Conservation (phyloP, 2,329 filamentous ascomycete species). For the Arthrobotrys iridis region DNA sequence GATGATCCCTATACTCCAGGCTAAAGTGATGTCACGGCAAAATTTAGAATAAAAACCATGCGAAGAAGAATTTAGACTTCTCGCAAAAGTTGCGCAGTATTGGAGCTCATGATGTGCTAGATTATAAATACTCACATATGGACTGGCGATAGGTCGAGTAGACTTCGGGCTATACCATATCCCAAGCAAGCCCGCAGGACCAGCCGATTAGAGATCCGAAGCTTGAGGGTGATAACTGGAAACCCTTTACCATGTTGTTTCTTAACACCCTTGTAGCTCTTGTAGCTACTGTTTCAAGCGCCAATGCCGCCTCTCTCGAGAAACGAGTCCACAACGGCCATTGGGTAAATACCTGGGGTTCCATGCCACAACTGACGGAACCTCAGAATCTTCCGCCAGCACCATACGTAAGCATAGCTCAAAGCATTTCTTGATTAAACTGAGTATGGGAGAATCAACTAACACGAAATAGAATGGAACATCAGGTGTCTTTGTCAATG, state of each 20-base stretch:
- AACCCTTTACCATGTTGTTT: slow-evolving; percentile 28
- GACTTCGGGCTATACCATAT: not conserved
- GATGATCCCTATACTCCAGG: slow-evolving; percentile 23
- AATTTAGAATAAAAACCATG: slow-evolving; percentile 21
- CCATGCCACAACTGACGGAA: slow-evolving; percentile 74
- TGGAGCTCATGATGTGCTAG: not conserved
- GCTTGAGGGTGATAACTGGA: not conserved
- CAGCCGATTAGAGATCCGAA: not conserved
- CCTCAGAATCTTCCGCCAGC: slow-evolving; percentile 70
- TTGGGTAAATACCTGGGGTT: slow-evolving; percentile 73
- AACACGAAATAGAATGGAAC: slow-evolving; percentile 57
- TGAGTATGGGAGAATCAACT: not conserved
- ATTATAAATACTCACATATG: slow-evolving; percentile 14
- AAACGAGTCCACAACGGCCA: slow-evolving; percentile 59
- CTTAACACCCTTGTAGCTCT: slow-evolving; percentile 32
- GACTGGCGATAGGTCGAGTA: not conserved
- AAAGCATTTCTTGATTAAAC: not conserved
- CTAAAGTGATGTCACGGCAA: slow-evolving; percentile 45
- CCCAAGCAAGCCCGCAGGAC: not conserved
- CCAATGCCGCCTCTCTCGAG: slow-evolving; percentile 21
- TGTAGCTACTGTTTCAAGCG: slow-evolving; percentile 21
- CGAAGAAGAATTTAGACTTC: not conserved
- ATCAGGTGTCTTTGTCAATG: slow-evolving; percentile 68
- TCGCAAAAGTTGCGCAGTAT: slow-evolving; percentile 4
- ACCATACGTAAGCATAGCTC: slow-evolving; percentile 67